Evolutionary conservation across 2,329 filamentous ascomycete genomes (phyloP), one percentile per base, ranked within the genome.

Genomic region (Scedosporium boydii): DNA sequence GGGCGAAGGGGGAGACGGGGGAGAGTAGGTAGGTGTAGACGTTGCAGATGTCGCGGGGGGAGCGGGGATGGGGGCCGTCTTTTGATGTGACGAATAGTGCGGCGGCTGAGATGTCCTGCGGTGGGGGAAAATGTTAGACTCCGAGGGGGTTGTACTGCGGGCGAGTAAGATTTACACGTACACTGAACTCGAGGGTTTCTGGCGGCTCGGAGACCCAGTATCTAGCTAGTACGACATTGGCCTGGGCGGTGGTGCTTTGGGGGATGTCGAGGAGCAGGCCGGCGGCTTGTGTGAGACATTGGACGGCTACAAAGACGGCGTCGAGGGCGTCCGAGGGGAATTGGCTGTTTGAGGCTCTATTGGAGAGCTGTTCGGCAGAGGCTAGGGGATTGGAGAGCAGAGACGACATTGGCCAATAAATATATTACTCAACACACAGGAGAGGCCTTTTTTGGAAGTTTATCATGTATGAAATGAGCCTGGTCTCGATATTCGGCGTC

Each of bases 241-340:
- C 91, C 70, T 92, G 90, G 4, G 92, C 90, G 46, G 95, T 90
- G 46, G 91, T 85, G 67, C 92, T 90, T 72, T 96, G 92, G 6
- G 91, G 90, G 46, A 98, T 80, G 58, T 90, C 85, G 3, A 99
- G 82, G 18, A 98, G 83, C 59, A 96, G 82, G 34, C 90, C 90
- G 10, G 90, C 89, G 23, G 88, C 86, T 74, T 95, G 90, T 3
- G 88, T 90, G 53, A 93, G 82, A 67, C 84, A 83, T 71, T 89
- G 86, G 42, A 88, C 87, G 61, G 87, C 82, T 72, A 87, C 88
- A 68, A 88, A 87, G 65, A 93, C 79, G 65, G 84, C 82, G 70
- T 89, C 86, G 72, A 90, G 88, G 14, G 93, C 78, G 66, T 91
- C 86, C 38, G 76, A 75, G 1, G 90, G 87, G 2, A 93, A 73